Evolutionary conservation across 1,284 basidiomycete genomes (phyloP).

Genomic region (Boletus sp.): DNA sequence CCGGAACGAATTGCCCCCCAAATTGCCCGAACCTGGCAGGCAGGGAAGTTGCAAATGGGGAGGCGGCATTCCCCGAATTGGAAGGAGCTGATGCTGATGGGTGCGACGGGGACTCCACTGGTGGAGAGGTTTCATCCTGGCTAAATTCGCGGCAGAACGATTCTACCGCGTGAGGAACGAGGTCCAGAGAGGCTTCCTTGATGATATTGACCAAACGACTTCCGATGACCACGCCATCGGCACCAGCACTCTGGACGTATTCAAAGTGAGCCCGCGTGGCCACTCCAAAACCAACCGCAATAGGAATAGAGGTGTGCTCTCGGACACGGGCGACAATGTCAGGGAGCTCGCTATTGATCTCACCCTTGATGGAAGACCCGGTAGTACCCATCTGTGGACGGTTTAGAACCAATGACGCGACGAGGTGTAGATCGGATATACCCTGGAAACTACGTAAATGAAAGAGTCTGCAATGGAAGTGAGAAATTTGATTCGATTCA

Average conservation of each 20-base stretch:
- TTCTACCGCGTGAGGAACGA: conserved; percentile 62
- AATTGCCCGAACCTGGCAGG: conserved; percentile 91
- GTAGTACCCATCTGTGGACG: conserved; percentile 89
- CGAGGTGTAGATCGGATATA: conserved; percentile 1
- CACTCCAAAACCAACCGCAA: conserved; percentile 97
- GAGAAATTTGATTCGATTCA: conserved; percentile 86
- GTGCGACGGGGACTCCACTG: conserved; percentile 31
- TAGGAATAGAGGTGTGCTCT: conserved; percentile 43
- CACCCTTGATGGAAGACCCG: conserved; percentile 76
- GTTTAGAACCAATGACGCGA: conserved; percentile 3
- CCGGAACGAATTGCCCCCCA: conserved; percentile 96
- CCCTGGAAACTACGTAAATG: conserved; percentile 81
- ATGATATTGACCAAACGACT: conserved; percentile 82
- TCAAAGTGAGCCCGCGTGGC: conserved; percentile 92
- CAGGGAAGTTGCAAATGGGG: conserved; percentile 37
- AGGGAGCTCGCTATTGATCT: conserved; percentile 74
- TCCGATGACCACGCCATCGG: conserved; percentile 94
- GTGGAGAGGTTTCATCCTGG: conserved; percentile 49
- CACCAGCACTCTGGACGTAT: conserved; percentile 78
- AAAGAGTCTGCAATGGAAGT: conserved; percentile 93
- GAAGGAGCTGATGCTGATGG: conserved; percentile 43
- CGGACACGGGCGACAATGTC: conserved; percentile 46
- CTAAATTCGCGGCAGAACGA: conserved; percentile 71
- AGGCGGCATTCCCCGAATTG: conserved; percentile 1
- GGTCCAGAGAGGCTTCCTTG: conserved; percentile 55